These are phyloP conservation scores for Fusarium sp. DNA, from an alignment of 2,329 filamentous ascomycete species.

Conservation along the genomic window DNA sequence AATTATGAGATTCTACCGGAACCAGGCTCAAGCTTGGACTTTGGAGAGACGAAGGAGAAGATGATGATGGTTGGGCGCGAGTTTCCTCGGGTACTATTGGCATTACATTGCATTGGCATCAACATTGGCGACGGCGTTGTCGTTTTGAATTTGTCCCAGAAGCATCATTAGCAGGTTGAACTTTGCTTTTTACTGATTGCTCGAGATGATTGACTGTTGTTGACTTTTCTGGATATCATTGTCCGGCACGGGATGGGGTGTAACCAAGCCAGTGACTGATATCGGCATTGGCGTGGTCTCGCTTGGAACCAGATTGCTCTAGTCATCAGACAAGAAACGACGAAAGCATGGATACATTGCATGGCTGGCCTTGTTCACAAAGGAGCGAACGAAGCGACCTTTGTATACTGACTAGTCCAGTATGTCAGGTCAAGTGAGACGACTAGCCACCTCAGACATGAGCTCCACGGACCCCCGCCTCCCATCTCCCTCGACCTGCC, in stretches of 20 bases:
- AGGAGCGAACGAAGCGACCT: background rate
- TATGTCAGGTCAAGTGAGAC: conserved; percentile 6
- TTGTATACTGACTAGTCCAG: background rate
- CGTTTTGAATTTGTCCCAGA: conserved; percentile 14
- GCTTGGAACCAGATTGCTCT: background rate
- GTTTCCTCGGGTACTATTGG: conserved; percentile 9
- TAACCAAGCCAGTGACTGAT: background rate
- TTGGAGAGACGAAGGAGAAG: background rate
- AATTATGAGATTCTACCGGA: background rate
- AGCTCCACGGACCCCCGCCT: background rate
- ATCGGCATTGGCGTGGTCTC: background rate
- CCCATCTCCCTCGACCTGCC: conserved; percentile 32
- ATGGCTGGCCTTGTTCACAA: background rate
- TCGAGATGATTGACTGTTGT: background rate
- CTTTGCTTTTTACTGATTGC: background rate
- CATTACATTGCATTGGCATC: conserved; percentile 27
- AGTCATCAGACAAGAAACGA: background rate
- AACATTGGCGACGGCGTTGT: conserved; percentile 28
- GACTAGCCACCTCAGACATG: background rate
- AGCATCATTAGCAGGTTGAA: background rate
- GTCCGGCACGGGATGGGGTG: background rate
- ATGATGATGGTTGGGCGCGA: conserved; percentile 15
- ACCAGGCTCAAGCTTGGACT: background rate
- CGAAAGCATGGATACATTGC: background rate
- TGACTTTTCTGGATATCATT: background rate